phyloP scores from a whole-genome alignment of 2,329 filamentous ascomycete genomes.

The Helminthosporium solani region DNA sequence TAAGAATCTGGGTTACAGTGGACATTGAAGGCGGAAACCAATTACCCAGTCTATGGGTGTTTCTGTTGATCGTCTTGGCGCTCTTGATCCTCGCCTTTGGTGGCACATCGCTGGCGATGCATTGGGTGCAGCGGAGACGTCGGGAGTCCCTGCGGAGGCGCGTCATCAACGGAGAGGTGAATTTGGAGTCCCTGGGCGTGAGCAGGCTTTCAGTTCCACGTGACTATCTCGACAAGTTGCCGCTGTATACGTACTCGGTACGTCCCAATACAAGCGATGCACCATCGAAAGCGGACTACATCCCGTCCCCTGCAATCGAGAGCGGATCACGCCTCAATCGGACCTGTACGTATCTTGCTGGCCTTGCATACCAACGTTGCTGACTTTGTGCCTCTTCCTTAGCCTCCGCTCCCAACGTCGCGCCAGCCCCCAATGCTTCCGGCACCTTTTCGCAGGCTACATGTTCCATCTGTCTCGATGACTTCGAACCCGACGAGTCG shows the following conservation, averaged over 20 bases:
- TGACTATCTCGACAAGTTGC: constrained; percentile 69
- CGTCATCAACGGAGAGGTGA: constrained; percentile 75
- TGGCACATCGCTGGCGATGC: constrained; percentile 70
- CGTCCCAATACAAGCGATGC: constrained; percentile 9
- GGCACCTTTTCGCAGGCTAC: constrained; percentile 66
- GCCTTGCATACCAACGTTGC: no score
- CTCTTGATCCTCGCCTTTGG: constrained; percentile 69
- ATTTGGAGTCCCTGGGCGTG: constrained; percentile 83
- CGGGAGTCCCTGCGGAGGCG: constrained; percentile 67
- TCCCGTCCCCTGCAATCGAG: constrained; percentile 12
- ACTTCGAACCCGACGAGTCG: constrained; percentile 68
- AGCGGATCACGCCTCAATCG: constrained; percentile 16
- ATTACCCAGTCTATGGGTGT: constrained; percentile 79
- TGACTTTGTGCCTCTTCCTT: constrained; percentile 8
- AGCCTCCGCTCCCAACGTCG: constrained; percentile 23
- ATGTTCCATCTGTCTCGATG: constrained; percentile 87
- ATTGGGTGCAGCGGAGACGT: constrained; percentile 71
- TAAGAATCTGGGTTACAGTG: constrained; percentile 53
- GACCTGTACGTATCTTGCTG: not conserved
- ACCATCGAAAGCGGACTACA: constrained; percentile 11
- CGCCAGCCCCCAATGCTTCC: constrained; percentile 10
- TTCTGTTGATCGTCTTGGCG: constrained; percentile 67
- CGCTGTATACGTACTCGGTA: constrained; percentile 70
- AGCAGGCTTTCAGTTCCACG: constrained; percentile 76
- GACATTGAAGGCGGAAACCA: constrained; percentile 51